A percentile compares a stretch with the other conserved stretches of the same genome.
phyloP scores from a whole-genome alignment of 495 filamentous ascomycete species.

The Xylaria palmicola region DNA sequence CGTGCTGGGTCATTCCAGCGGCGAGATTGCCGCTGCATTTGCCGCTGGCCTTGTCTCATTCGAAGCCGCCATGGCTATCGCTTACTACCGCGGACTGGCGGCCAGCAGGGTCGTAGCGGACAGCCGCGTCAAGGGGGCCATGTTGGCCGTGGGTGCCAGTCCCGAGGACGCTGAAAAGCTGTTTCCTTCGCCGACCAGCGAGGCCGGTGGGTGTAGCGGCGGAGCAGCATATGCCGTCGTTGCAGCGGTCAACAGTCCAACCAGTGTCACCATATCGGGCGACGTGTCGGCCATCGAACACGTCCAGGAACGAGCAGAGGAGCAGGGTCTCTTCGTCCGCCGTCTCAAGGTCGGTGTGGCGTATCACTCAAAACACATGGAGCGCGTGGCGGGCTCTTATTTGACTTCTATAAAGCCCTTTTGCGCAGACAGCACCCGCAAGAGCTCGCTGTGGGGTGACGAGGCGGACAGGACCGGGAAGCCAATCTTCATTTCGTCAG shows the following conservation, averaged over 20 bases:
- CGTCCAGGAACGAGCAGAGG: slow-evolving; percentile 26
- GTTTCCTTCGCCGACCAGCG: too few relatives aligned
- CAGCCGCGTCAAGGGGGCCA: slow-evolving; percentile 11
- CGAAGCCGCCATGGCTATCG: slow-evolving; percentile 23
- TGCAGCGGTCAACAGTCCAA: slow-evolving; percentile 49
- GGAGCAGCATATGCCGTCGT: slow-evolving; percentile 24
- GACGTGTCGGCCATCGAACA: slow-evolving; percentile 34
- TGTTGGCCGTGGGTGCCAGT: slow-evolving; percentile 5
- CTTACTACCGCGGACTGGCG: slow-evolving; percentile 34
- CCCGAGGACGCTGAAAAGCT: neutral
- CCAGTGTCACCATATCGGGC: slow-evolving; percentile 46
- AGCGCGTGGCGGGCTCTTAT: slow-evolving; percentile 27
- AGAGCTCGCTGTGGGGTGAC: too few relatives aligned
- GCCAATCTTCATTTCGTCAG: neutral
- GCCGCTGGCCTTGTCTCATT: slow-evolving; percentile 23
- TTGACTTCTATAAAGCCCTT: neutral
- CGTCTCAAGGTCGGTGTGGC: slow-evolving; percentile 39
- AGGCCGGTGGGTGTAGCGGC: neutral
- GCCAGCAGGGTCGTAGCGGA: neutral
- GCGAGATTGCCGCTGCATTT: slow-evolving; percentile 44
- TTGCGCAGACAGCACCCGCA: too few relatives aligned
- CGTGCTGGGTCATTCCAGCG: slow-evolving; percentile 39
- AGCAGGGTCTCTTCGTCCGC: slow-evolving; percentile 34
- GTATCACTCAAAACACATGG: slow-evolving; percentile 48
- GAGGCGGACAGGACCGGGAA: neutral